These are phyloP conservation scores for Aureobasidium sp. DNA, from an alignment of 2,329 filamentous ascomycete genomes.

Conservation along the genomic window DNA sequence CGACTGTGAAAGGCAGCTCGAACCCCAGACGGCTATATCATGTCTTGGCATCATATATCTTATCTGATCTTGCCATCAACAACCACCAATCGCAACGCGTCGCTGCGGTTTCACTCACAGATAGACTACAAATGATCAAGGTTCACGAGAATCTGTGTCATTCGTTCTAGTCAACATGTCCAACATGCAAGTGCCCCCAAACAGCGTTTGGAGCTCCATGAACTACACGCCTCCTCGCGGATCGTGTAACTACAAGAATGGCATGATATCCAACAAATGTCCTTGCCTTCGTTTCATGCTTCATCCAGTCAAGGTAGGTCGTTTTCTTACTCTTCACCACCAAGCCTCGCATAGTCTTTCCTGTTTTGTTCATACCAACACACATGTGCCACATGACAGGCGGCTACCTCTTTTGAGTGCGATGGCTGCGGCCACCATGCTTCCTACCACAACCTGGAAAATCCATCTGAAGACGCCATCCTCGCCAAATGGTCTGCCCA, in stretches of 20 bases:
- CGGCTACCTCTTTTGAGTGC: conserved; percentile 46
- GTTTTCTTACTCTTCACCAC: background rate
- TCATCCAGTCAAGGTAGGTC: conserved; percentile 46
- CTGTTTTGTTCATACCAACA: background rate
- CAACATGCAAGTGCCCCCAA: conserved; percentile 23
- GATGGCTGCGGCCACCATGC: conserved; percentile 51
- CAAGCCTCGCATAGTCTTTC: background rate
- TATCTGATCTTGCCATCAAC: too few species aligned
- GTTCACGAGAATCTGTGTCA: background rate
- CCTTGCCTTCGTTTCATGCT: conserved; percentile 51
- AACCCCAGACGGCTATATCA: background rate
- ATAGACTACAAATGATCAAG: background rate
- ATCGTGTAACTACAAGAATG: conserved; percentile 43
- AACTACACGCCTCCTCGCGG: conserved; percentile 45
- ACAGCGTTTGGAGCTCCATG: conserved; percentile 46
- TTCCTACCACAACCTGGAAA: conserved; percentile 48
- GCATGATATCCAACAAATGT: conserved; percentile 40
- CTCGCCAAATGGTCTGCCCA: conserved; percentile 37
- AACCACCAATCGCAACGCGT: background rate
- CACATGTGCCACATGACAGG: conserved; percentile 22
- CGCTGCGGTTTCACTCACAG: background rate
- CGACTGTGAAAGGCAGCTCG: background rate
- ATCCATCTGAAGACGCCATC: conserved; percentile 42
- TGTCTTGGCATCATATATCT: background rate
- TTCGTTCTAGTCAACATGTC: conserved; percentile 12